Conservation (phyloP, 768 basidiomycete genomes). For the Rhizopogon roseolus region DNA sequence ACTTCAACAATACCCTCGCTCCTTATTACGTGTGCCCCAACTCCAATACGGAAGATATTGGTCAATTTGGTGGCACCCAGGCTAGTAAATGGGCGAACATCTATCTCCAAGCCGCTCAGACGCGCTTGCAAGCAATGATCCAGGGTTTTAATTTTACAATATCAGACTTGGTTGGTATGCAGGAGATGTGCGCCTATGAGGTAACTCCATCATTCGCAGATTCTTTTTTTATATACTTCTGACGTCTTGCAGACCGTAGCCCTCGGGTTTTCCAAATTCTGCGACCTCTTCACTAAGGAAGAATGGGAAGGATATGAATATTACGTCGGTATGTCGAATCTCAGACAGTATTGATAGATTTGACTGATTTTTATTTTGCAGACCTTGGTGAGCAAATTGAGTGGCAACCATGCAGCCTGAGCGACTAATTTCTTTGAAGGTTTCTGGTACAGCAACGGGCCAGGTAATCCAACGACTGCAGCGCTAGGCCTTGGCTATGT, state of each 20-base stretch:
- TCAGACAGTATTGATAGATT: not conserved
- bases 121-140: constrained; percentile 29
- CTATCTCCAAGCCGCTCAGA: constrained; percentile 33
- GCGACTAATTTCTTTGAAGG: not conserved
- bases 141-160: constrained; percentile 26
- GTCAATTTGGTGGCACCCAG: constrained; percentile 18
- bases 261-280: constrained; percentile 46
- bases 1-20: constrained; percentile 45
- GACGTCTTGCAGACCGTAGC: constrained; percentile 35
- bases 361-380: not conserved
- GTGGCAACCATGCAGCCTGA: constrained; percentile 11
- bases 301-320: constrained; percentile 52
- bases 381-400: not conserved
- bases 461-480: constrained; percentile 37
- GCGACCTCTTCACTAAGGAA: constrained; percentile 43
- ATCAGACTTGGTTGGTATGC: constrained; percentile 29
- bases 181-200: constrained; percentile 37
- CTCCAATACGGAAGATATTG: constrained; percentile 17
- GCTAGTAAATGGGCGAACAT: constrained; percentile 31
- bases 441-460: constrained; percentile 35
- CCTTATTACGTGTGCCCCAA: constrained; percentile 33
- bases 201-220: constrained; percentile 3
- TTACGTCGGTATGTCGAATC: constrained; percentile 20
- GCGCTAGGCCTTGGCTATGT: constrained; percentile 36
- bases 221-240: not conserved